Percentiles rank a stretch among this genome's conserved stretches.
Conservation (phyloP, 2,329 filamentous ascomycete species). For the Neodidymelliopsis sp. region DNA sequence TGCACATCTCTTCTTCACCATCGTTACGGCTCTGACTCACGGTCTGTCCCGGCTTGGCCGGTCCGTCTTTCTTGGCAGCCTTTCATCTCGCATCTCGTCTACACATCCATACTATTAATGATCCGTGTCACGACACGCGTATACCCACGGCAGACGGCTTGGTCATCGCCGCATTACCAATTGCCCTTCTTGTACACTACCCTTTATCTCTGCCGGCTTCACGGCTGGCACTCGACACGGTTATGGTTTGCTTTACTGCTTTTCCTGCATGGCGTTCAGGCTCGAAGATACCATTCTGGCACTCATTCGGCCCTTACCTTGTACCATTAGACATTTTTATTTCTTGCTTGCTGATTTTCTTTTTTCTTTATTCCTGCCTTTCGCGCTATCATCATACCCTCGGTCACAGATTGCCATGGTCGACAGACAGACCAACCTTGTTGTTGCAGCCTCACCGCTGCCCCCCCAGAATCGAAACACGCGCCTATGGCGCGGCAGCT, state of each 20-base stretch:
- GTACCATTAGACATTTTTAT: slow-evolving; percentile 37
- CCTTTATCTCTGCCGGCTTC: slow-evolving; percentile 33
- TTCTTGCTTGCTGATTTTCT: slow-evolving; percentile 7
- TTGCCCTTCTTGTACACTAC: slow-evolving; percentile 44
- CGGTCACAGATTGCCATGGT: slow-evolving; percentile 20
- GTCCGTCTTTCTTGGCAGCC: slow-evolving; percentile 16
- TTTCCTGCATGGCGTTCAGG: slow-evolving; percentile 34
- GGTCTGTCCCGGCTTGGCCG: slow-evolving; percentile 20
- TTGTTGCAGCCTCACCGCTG: slow-evolving; percentile 9
- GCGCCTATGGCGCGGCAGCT: slow-evolving; percentile 40
- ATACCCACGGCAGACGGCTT: slow-evolving; percentile 15
- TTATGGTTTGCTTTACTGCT: slow-evolving; percentile 24
- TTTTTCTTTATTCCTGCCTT: slow-evolving; percentile 12
- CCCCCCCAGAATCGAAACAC: slow-evolving; percentile 25
- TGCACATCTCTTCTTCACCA: slow-evolving; percentile 27
- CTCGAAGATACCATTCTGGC: slow-evolving; percentile 43
- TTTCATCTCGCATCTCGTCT: slow-evolving; percentile 20
- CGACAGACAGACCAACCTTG: slow-evolving; percentile 18
- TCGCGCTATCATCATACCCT: slow-evolving; percentile 21
- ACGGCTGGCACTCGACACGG: slow-evolving; percentile 25
- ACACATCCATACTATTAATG: slow-evolving; percentile 21
- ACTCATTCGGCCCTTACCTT: slow-evolving; percentile 39
- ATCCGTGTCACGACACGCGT: slow-evolving; percentile 20
- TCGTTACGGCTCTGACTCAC: slow-evolving; percentile 32
- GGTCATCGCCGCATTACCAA: slow-evolving; percentile 8